These are phyloP conservation scores for Lentinula raphanica DNA, from an alignment of 768 basidiomycete genomes.

Conservation along the genomic window DNA sequence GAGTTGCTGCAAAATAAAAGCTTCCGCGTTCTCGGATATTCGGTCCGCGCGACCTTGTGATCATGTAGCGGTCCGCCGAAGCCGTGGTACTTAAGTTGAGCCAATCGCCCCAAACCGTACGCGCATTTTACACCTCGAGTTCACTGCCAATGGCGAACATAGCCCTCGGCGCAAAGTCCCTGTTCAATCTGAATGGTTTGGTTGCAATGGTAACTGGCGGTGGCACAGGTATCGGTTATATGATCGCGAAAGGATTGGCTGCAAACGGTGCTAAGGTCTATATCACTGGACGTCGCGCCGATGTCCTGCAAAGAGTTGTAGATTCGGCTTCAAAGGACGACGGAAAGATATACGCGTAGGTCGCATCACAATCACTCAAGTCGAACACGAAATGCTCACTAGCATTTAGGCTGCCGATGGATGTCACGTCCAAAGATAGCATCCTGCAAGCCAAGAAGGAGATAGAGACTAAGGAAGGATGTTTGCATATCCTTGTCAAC, in stretches of 20 bases:
- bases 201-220: conserved; percentile 53
- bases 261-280: conserved; percentile 75
- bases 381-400: not conserved
- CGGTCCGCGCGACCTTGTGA: not conserved
- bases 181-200: conserved; percentile 53
- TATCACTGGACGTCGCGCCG: conserved; percentile 64
- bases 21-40: too few relatives aligned
- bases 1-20: not conserved
- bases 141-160: conserved; percentile 9
- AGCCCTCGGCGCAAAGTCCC: conserved; percentile 23
- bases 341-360: conserved; percentile 57
- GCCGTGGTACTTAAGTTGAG: not conserved
- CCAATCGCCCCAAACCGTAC: too few relatives aligned
- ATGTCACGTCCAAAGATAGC: conserved; percentile 65
- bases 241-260: conserved; percentile 38
- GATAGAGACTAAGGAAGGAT: conserved; percentile 59
- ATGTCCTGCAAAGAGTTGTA: conserved; percentile 57
- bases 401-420: conserved; percentile 53
- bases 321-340: conserved; percentile 37
- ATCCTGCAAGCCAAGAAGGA: conserved; percentile 51
- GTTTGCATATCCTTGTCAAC: conserved; percentile 75
- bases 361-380: not conserved
- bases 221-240: conserved; percentile 42
- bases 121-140: not conserved
- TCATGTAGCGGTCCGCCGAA: not conserved